These are phyloP conservation scores for Draba incana DNA, from an alignment of 345 rosid species.

Conservation along the genomic window DNA sequence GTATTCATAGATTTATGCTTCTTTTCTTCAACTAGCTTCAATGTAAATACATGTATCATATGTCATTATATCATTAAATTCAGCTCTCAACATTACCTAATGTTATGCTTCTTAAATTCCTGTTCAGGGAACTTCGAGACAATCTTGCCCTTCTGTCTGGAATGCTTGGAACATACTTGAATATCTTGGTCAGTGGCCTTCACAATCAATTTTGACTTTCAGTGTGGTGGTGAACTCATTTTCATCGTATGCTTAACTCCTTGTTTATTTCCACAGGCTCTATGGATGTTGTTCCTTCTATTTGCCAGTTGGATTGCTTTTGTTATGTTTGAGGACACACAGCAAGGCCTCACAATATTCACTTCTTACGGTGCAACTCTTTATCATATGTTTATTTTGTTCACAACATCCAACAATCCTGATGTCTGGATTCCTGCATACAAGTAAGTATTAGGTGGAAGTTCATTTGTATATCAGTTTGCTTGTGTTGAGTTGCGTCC, in stretches of 20 bases:
- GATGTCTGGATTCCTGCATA: slow-evolving; percentile 99
- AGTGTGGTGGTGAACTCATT: slow-evolving; percentile 15
- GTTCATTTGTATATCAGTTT: slow-evolving; percentile 8
- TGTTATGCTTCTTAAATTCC: slow-evolving; percentile 11
- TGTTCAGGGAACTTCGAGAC: slow-evolving; percentile 68
- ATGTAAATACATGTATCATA: not conserved
- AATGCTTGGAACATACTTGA: slow-evolving; percentile 85
- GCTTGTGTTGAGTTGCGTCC: slow-evolving; percentile 27
- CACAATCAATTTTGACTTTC: slow-evolving; percentile 26
- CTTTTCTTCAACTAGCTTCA: slow-evolving; percentile 1
- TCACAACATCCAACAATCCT: slow-evolving; percentile 97
- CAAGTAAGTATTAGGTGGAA: slow-evolving; percentile 67
- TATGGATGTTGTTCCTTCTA: slow-evolving; percentile 83
- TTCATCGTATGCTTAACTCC: slow-evolving; percentile 17
- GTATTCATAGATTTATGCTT: slow-evolving; percentile 44
- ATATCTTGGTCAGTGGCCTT: slow-evolving; percentile 73
- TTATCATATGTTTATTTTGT: slow-evolving; percentile 86
- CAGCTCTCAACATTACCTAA: not conserved
- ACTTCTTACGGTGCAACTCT: slow-evolving; percentile 79
- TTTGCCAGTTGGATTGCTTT: slow-evolving; percentile 93
- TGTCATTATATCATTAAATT: not conserved
- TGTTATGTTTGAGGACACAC: slow-evolving; percentile 97
- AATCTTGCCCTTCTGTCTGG: slow-evolving; percentile 75
- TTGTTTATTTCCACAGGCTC: slow-evolving; percentile 66
- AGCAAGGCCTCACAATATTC: slow-evolving; percentile 69